These are phyloP conservation scores for Rhododendron mucronatum DNA, from an alignment of 148 eudicot genomes.

Conservation along the genomic window DNA sequence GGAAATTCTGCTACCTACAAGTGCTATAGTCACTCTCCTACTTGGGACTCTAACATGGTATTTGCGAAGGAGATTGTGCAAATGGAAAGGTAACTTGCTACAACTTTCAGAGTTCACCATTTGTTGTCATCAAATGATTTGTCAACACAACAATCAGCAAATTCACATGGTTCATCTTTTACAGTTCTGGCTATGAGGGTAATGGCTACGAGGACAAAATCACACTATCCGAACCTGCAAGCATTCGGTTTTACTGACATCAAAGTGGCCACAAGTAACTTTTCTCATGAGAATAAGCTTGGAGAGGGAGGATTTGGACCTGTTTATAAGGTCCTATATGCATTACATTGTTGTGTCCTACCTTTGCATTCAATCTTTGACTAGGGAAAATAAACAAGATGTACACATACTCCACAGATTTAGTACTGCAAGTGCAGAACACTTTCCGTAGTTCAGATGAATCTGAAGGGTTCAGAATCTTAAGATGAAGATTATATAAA, in stretches of 20 bases:
- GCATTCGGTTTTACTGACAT: constrained; percentile 25
- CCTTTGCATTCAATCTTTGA: neutral
- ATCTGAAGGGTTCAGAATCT: neutral
- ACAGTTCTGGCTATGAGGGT: neutral
- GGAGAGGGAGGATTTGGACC: constrained; percentile 51
- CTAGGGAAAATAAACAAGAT: neutral
- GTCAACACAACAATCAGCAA: neutral
- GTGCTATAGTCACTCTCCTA: constrained; percentile 9
- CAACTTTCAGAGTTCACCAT: neutral
- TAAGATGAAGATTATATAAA: no score
- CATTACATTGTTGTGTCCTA: neutral
- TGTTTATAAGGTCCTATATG: constrained; percentile 34
- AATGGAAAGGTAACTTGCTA: constrained; percentile 13
- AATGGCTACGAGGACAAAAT: neutral
- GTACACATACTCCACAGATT: neutral
- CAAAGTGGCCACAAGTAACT: constrained; percentile 26
- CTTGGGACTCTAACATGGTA: constrained; percentile 10
- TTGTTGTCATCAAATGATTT: neutral
- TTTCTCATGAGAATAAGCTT: constrained; percentile 32
- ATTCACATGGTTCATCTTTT: neutral
- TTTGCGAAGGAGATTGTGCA: constrained; percentile 8
- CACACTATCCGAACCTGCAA: constrained; percentile 18
- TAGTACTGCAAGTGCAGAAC: neutral
- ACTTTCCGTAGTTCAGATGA: neutral
- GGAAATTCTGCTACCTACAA: constrained; percentile 22